Percentiles rank a stretch among this genome's conserved stretches.
Conservation (phyloP, 345 rosid genomes). For the Populus ilicifolia region DNA sequence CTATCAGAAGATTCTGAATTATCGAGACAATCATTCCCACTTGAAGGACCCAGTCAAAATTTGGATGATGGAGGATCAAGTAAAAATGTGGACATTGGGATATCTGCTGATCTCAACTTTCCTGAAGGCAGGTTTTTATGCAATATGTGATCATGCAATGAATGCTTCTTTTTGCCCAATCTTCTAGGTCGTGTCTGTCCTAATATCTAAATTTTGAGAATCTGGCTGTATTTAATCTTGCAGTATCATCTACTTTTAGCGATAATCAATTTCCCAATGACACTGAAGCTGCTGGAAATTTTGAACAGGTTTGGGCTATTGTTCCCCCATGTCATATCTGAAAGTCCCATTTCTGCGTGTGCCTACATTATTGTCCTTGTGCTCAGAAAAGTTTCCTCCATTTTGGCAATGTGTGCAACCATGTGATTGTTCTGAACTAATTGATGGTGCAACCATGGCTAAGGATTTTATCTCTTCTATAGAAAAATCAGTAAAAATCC, state of each 20-base stretch:
- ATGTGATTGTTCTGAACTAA: neutral
- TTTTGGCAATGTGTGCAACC: neutral
- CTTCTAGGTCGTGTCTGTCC: neutral
- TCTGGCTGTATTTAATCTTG: constrained; percentile 9
- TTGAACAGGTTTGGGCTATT: constrained; percentile 26
- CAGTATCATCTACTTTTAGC: constrained; percentile 23
- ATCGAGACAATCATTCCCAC: neutral
- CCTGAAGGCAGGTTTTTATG: constrained; percentile 25
- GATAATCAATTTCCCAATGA: constrained; percentile 16
- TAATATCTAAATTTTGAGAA: neutral
- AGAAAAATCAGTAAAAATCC: no score
- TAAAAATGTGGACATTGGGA: neutral
- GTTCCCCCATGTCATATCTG: neutral
- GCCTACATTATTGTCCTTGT: neutral
- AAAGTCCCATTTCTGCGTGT: neutral
- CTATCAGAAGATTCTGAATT: neutral
- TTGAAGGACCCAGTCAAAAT: constrained; percentile 26
- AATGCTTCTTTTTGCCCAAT: neutral
- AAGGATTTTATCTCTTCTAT: neutral
- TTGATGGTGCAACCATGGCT: neutral
- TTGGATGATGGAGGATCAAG: neutral
- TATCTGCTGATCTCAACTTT: constrained; percentile 8
- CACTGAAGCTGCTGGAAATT: constrained; percentile 15
- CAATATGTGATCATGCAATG: neutral
- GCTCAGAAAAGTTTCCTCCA: neutral